Conservation (phyloP, 148 eudicot species). For the Fagopyrum homotropicum region DNA sequence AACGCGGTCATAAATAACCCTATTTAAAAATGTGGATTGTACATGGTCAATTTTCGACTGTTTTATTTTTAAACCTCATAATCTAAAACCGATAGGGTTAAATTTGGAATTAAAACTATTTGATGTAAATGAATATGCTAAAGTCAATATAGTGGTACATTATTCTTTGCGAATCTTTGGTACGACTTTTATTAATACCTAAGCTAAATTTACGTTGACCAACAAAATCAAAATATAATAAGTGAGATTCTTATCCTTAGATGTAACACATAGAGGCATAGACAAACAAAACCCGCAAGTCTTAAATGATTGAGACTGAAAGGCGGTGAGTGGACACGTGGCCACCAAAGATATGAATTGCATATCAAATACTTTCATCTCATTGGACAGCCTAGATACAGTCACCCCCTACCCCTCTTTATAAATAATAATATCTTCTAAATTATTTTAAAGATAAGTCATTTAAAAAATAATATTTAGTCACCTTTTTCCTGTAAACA, state of each 20-base stretch:
- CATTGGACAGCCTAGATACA: constrained; percentile 2
- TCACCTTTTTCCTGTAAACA: no score
- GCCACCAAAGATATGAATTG: neutral
- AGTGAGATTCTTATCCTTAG: neutral
- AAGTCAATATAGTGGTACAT: neutral
- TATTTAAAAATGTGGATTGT: no score
- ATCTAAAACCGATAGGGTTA: neutral
- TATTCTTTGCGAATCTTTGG: neutral
- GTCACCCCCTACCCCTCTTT: neutral
- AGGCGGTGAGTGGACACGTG: constrained; percentile 5
- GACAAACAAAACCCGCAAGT: neutral
- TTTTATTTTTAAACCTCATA: neutral
- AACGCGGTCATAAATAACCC: no score
- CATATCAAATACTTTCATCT: constrained; percentile 6
- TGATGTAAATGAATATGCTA: neutral
- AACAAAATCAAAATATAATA: neutral
- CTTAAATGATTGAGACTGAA: neutral
- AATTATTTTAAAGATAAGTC: neutral
- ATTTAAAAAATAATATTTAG: no score
- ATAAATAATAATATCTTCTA: neutral
- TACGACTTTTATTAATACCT: neutral
- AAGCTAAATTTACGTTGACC: neutral
- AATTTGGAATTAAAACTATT: neutral
- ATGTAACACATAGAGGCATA: neutral
- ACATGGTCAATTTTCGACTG: no score